Evolutionary conservation across 495 filamentous ascomycete species (phyloP).

Genomic region (Letharia lupina): DNA sequence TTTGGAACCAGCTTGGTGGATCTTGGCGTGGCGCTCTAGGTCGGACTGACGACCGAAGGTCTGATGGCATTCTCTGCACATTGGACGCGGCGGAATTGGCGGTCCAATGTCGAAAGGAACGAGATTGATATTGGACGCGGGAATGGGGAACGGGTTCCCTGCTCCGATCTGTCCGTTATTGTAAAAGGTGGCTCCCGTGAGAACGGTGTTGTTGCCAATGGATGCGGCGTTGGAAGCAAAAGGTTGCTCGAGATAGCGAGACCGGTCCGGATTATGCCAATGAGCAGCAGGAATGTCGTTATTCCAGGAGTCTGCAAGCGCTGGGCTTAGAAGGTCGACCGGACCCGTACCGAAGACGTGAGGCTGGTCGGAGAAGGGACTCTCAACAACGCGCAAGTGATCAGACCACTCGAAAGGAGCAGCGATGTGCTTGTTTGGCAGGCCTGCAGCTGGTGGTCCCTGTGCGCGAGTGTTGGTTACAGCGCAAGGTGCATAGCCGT

Average conservation of each 20-base stretch:
- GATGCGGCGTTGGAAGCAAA: neutral
- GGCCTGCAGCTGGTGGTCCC: neutral
- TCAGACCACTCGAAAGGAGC: neutral
- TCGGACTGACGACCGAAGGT: slow-evolving; percentile 1
- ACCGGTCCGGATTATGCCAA: neutral
- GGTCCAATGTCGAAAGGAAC: neutral
- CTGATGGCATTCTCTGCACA: neutral
- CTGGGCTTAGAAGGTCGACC: neutral
- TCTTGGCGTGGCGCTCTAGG: slow-evolving; percentile 5
- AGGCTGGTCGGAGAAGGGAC: neutral
- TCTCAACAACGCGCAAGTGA: too few species aligned
- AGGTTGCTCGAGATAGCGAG: neutral
- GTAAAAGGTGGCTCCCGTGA: neutral
- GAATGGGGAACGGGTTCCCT: neutral
- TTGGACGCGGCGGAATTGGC: neutral
- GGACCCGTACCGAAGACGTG: neutral
- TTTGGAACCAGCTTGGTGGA: neutral
- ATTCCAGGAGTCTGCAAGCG: neutral
- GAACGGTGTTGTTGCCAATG: neutral
- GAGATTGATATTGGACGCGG: neutral
- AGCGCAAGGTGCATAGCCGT: neutral
- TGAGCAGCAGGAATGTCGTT: neutral
- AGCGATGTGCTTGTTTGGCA: neutral
- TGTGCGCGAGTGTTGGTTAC: neutral
- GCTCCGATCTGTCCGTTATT: neutral